These are phyloP conservation scores for Ustilago tritici DNA, from an alignment of 1,284 basidiomycete genomes.

Conservation along the genomic window DNA sequence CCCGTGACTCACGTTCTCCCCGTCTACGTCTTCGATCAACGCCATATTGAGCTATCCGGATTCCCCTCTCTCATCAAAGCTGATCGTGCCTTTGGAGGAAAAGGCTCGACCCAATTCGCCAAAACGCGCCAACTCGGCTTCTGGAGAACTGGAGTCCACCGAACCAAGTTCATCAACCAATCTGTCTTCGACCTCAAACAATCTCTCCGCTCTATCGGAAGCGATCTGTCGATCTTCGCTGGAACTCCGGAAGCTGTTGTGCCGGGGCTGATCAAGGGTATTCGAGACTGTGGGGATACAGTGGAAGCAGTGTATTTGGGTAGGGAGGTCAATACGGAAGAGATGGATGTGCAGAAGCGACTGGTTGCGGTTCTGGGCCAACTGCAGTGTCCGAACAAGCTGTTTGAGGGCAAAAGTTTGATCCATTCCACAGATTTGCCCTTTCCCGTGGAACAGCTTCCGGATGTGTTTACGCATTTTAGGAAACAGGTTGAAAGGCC, in stretches of 20 bases:
- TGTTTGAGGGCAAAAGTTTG: conserved; percentile 45
- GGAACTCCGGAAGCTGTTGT: conserved; percentile 58
- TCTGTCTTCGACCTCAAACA: conserved; percentile 57
- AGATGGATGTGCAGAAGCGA: conserved; percentile 51
- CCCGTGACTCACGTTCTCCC: conserved; percentile 61
- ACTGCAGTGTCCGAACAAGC: conserved; percentile 23
- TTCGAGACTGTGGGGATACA: conserved; percentile 69
- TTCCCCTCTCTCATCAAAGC: conserved; percentile 48
- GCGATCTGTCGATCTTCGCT: conserved; percentile 58
- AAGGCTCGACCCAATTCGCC: conserved; percentile 33
- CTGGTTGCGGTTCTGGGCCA: conserved; percentile 14
- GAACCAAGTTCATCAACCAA: conserved; percentile 54
- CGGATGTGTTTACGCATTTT: conserved; percentile 65
- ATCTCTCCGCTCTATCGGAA: conserved; percentile 34
- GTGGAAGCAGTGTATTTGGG: conserved; percentile 72
- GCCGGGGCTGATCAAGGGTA: conserved; percentile 68
- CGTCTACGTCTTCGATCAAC: conserved; percentile 61
- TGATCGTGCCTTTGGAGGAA: conserved; percentile 18
- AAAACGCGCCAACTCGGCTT: conserved; percentile 52
- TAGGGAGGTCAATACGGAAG: conserved; percentile 70
- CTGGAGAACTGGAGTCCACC: conserved; percentile 56
- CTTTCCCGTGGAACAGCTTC: conserved; percentile 56
- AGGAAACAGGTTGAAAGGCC: conserved; percentile 59
- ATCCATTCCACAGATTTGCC: conserved; percentile 43
- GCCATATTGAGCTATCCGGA: conserved; percentile 55